phyloP scores from a whole-genome alignment of 768 basidiomycete species.

The Chiua virens region DNA sequence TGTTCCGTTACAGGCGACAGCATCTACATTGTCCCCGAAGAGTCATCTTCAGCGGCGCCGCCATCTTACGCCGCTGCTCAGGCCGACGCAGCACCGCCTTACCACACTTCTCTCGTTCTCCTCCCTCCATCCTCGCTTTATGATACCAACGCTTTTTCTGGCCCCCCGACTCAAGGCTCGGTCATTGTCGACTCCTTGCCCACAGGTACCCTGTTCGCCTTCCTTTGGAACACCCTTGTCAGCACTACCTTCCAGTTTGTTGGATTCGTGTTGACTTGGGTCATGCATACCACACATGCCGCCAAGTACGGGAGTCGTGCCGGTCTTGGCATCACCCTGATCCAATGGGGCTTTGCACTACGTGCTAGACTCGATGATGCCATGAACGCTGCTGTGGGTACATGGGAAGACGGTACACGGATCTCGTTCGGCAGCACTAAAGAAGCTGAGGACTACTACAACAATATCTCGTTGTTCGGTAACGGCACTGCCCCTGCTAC shows the following conservation, averaged over 20 bases:
- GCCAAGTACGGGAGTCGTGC: slow-evolving; percentile 92
- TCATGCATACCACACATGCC: slow-evolving; percentile 91
- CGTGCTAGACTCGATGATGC: slow-evolving; percentile 52
- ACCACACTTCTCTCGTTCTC: slow-evolving; percentile 98
- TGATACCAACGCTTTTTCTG: slow-evolving; percentile 46
- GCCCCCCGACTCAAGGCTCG: slow-evolving; percentile 49
- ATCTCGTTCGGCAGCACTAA: slow-evolving; percentile 46
- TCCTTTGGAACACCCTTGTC: slow-evolving; percentile 90
- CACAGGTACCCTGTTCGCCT: slow-evolving; percentile 79
- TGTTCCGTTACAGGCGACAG: slow-evolving; percentile 54
- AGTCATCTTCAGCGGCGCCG: slow-evolving; percentile 77
- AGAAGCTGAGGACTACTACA: slow-evolving; percentile 47
- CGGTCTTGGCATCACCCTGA: slow-evolving; percentile 93
- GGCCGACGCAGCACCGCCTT: slow-evolving; percentile 94
- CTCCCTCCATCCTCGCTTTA: slow-evolving; percentile 50
- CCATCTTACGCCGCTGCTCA: slow-evolving; percentile 93
- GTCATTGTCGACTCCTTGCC: slow-evolving; percentile 90
- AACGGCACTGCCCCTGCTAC: slow-evolving; percentile 25
- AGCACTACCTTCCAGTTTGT: slow-evolving; percentile 98
- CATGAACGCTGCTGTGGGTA: slow-evolving; percentile 32
- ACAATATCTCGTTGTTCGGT: slow-evolving; percentile 23
- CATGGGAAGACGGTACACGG: slow-evolving; percentile 27
- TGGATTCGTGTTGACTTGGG: slow-evolving; percentile 89
- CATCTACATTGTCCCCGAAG: slow-evolving; percentile 79
- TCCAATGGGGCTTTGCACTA: slow-evolving; percentile 90